Conservation (phyloP, 192 early-diverging fungal genomes). For the Entomortierella chlamydospora region DNA sequence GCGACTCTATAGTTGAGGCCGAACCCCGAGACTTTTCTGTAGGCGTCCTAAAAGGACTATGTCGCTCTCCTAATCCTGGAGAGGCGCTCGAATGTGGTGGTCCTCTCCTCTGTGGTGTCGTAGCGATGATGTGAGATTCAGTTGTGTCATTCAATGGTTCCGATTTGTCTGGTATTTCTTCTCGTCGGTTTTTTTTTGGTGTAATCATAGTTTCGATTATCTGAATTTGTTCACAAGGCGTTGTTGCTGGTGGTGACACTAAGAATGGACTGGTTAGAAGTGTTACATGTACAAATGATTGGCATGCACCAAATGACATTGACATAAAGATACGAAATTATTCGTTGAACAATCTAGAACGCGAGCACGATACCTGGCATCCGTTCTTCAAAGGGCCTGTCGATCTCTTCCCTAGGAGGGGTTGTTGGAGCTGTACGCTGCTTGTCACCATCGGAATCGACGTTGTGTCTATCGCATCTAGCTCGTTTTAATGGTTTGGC, state of each 20-base stretch:
- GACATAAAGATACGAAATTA: too few species aligned
- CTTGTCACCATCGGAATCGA: not conserved
- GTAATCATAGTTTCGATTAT: too few species aligned
- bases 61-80: not conserved
- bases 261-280: too few species aligned
- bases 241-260: too few species aligned
- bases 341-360: too few species aligned
- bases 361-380: constrained; percentile 49
- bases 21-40: constrained; percentile 16
- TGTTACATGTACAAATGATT: too few species aligned
- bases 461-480: not conserved
- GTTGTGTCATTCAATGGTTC: not conserved
- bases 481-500: constrained; percentile 3
- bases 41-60: constrained; percentile 36
- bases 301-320: too few species aligned
- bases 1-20: constrained; percentile 24
- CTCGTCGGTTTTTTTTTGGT: too few species aligned
- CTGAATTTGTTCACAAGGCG: not conserved
- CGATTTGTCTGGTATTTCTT: not conserved
- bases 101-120: not conserved
- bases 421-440: not conserved
- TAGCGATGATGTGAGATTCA: not conserved
- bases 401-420: not conserved
- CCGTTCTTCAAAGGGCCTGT: constrained; percentile 30
- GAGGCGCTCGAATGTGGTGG: not conserved